Base-by-base conservation (phyloP, 2,329 filamentous ascomycete genomes). In the Hypoxylon sp. region DNA sequence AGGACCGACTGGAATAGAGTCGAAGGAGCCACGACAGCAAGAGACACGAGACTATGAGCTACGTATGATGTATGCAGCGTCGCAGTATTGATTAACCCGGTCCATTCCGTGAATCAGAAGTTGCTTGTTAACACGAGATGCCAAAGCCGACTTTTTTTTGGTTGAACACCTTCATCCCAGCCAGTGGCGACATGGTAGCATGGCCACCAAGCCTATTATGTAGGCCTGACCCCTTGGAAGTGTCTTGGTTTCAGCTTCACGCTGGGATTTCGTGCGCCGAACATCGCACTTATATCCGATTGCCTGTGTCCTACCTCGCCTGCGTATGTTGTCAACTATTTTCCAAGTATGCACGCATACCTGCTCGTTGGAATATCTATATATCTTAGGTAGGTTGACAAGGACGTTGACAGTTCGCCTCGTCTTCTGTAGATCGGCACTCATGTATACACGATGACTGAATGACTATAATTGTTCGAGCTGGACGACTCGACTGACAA, bases 31-130 rank as follows among this genome's bases (percentile, higher is more conserved):
- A 53, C 29, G 43, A 31, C 20, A 41, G 50, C n/a, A n/a, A 56
- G 27, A 64, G 58, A 58, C 54, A 64, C 56, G 58, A 64, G 61
- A 64, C 48, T 33, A 64, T 45, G 61, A 58, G 29, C 50, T 51
- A 62, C 35, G n/a, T n/a, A n/a, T n/a, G 48, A 35, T 52, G 46
- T 41, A 41, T 24, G 38, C 38, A 41, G 38, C n/a, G 41, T 17
- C 46, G n/a, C 27, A 48, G 46, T 29, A 42, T 33, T 42, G 26
- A 31, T 26, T 29, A 48, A 43, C 47, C 53, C 35, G 40, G 52
- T 48, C 31, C 18, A 37, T 31, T 13, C 47, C 40, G 51, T 48
- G 29, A 51, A n/a, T 21, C 31, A 15, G 23, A 48, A n/a, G 10
- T n/a, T n/a, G 41, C 18, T 8, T 23, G 31, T 33, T 33, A 33